Evolutionary conservation across 1,284 basidiomycete species (phyloP), one percentile per base, ranked within the genome.

Genomic region (Cystobasidiaceae sp.): DNA sequence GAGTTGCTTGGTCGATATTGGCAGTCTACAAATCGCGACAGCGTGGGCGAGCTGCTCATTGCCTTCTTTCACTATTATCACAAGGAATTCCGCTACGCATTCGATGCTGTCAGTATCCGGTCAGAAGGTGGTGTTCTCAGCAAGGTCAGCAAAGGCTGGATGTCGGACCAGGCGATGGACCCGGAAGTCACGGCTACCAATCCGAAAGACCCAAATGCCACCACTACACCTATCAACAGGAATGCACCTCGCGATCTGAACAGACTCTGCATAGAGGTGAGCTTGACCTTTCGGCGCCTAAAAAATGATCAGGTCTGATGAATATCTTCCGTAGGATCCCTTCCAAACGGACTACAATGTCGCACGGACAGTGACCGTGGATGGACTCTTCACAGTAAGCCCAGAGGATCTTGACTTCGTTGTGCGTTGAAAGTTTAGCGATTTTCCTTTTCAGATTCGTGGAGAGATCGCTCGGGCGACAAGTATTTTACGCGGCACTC

Each of bases 61-160:
- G 94, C 97, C 77, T 97, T 98, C 77, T 98, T 97, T 83, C 87
- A 89, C 71, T 97, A 92, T 79, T 97, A 90, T 78, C 87, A 91
- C 52, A 87, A 91, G 71, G 92, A 94, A 75, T 97, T 97, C 79
- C 81, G 83, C 67, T 98, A 97, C 78, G 89, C 90, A 75, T 88
- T 86, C 68, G 88, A 90, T 66, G 93, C 97, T 54, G 87, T 90
- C 68, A 94, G 91, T 49, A 90, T 97, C 73, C 83, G 92, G 72
- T 88, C 88, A 34, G 77, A 78, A 67, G 70, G 68, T 49, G 94
- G 94, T 5, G 80, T 91, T 21, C 75, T 97, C 70, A 89, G 87
- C 77, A 97, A 97, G 77, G 89, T 93, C 30, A 82, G 80, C 73
- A 94, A 94, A 77, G 92, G 90, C 4, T 97, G 93, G 93, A 86